Percentiles rank a stretch among this genome's conserved stretches.
These are phyloP conservation scores for Alternaria panax DNA, from an alignment of 2,329 filamentous ascomycete genomes.

Conservation along the genomic window DNA sequence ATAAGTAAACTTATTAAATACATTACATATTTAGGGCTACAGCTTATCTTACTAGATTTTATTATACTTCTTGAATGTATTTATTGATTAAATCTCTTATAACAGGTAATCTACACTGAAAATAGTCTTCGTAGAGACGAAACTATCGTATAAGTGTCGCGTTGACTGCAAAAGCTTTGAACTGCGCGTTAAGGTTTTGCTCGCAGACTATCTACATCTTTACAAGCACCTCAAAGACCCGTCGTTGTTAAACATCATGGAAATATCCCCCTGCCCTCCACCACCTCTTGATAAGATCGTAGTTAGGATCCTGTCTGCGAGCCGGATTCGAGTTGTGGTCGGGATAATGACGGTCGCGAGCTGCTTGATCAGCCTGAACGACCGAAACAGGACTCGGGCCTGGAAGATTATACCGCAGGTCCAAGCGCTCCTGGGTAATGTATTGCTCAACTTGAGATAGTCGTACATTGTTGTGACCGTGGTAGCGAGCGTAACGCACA, in stretches of 20 bases:
- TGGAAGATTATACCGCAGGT: not conserved
- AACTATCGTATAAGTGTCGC: not conserved
- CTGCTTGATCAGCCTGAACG: not conserved
- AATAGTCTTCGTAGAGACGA: not conserved
- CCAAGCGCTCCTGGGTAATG: not conserved
- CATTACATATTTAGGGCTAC: too few relatives aligned
- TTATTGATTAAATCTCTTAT: too few relatives aligned
- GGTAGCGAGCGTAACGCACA: not conserved
- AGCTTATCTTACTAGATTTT: too few relatives aligned
- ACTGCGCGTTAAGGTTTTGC: not conserved
- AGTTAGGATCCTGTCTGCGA: not conserved
- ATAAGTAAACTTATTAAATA: too few relatives aligned
- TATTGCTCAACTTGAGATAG: constrained; percentile 1
- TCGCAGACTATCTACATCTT: not conserved
- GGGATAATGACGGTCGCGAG: not conserved
- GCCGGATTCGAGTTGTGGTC: not conserved
- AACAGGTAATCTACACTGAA: not conserved
- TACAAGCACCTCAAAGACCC: not conserved
- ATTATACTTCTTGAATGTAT: too few relatives aligned
- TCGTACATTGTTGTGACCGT: not conserved
- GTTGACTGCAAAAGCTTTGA: not conserved
- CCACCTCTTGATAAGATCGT: not conserved
- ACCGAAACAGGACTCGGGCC: not conserved
- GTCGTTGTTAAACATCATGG: not conserved
- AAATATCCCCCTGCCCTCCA: not conserved